Evolutionary conservation across 441 rosid species (phyloP).

Genomic region (Corymbia citriodora): DNA sequence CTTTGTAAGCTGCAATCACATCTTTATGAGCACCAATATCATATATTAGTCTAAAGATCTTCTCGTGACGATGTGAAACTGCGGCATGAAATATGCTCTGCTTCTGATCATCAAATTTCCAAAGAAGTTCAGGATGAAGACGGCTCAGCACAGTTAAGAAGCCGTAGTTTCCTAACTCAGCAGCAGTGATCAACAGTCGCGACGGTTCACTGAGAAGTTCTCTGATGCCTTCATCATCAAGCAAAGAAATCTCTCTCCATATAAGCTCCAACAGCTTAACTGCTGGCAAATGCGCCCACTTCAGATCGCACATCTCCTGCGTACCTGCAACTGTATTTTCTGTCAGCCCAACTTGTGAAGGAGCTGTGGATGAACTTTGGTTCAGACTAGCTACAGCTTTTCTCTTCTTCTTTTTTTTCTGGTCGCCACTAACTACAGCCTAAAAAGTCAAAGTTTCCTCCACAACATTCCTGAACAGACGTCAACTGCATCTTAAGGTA

Average conservation of each 20-base stretch:
- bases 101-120: not conserved
- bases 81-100: conserved; percentile 1
- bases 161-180: not conserved
- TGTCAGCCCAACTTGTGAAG: not conserved
- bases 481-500: not conserved
- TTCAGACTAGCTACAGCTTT: not conserved
- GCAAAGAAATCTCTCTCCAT: not conserved
- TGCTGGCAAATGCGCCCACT: not conserved
- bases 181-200: not conserved
- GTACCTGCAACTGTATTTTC: not conserved
- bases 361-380: not conserved
- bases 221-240: not conserved
- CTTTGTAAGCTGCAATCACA: not conserved
- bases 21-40: not conserved
- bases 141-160: not conserved
- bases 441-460: not conserved
- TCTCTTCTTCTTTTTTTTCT: too few relatives aligned
- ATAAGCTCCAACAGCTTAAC: not conserved
- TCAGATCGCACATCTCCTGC: not conserved
- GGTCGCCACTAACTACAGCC: not conserved
- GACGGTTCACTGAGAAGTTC: not conserved
- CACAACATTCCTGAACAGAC: not conserved
- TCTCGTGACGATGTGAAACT: not conserved
- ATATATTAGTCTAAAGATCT: conserved; percentile 7
- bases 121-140: not conserved